phyloP scores from a whole-genome alignment of 2,329 filamentous ascomycete species.

The Fusarium neocosmosporiellum region DNA sequence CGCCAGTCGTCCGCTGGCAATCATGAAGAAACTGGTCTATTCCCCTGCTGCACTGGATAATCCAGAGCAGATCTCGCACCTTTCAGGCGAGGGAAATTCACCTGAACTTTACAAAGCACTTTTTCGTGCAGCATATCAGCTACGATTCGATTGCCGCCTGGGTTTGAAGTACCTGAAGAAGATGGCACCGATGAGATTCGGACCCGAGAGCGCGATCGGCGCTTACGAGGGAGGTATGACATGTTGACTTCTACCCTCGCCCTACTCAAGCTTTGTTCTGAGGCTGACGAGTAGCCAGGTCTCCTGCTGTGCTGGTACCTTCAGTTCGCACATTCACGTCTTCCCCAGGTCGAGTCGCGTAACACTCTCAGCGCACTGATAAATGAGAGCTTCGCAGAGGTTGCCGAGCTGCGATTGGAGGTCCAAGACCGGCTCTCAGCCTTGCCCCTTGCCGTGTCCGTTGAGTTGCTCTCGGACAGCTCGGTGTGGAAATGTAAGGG shows the following conservation, averaged over 20 bases:
- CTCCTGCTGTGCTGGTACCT: conserved; percentile 1
- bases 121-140: neutral
- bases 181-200: conserved; percentile 6
- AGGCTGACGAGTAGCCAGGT: neutral
- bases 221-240: conserved; percentile 2
- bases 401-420: neutral
- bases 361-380: neutral
- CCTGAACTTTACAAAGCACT: neutral
- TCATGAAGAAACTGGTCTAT: neutral
- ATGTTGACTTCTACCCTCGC: neutral
- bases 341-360: neutral
- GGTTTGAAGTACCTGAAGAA: conserved; percentile 1
- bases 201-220: neutral
- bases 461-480: conserved; percentile 4
- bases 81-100: neutral
- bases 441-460: conserved; percentile 4
- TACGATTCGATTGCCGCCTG: conserved; percentile 3
- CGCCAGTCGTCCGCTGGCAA: neutral
- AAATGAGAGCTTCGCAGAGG: conserved; percentile 2
- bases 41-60: neutral
- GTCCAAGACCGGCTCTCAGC: neutral
- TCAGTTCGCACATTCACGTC: neutral
- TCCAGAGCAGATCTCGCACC: neutral
- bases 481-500: conserved; percentile 9
- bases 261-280: neutral